Evolutionary conservation across 2,329 filamentous ascomycete species (phyloP).

Genomic region (Fusarium tricinctum): DNA sequence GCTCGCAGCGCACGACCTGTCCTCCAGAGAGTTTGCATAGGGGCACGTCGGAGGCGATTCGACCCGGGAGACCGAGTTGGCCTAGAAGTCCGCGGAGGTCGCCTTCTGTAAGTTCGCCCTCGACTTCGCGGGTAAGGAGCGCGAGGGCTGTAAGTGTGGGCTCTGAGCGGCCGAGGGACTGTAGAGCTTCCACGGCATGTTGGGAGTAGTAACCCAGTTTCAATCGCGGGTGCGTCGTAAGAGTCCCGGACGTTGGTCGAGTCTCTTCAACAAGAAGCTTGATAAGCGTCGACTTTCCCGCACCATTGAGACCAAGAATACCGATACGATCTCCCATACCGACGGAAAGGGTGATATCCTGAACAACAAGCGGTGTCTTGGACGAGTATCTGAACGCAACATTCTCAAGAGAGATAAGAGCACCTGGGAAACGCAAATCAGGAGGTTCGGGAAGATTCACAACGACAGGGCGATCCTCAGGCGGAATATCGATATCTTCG

Average conservation of each 20-base stretch:
- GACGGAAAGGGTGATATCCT: conserved; percentile 76
- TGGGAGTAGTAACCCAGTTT: conserved; percentile 85
- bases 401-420: conserved; percentile 79
- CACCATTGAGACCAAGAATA: conserved; percentile 83
- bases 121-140: conserved; percentile 70
- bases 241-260: conserved; percentile 71
- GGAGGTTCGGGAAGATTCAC: conserved; percentile 73
- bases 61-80: conserved; percentile 77
- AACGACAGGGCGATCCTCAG: conserved; percentile 70
- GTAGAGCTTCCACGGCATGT: conserved; percentile 79
- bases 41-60: conserved; percentile 79
- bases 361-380: conserved; percentile 62
- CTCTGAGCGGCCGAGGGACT: conserved; percentile 64
- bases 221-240: conserved; percentile 76
- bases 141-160: conserved; percentile 73
- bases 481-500: conserved; percentile 79
- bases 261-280: conserved; percentile 75
- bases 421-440: conserved; percentile 80
- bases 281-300: conserved; percentile 85
- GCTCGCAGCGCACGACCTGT: conserved; percentile 76
- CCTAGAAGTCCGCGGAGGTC: conserved; percentile 76
- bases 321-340: conserved; percentile 81
- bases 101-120: conserved; percentile 71
- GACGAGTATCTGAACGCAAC: conserved; percentile 74
- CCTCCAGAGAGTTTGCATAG: conserved; percentile 82